Conservation (phyloP, 2,329 filamentous ascomycete species). For the Sporothrix brasiliensis region DNA sequence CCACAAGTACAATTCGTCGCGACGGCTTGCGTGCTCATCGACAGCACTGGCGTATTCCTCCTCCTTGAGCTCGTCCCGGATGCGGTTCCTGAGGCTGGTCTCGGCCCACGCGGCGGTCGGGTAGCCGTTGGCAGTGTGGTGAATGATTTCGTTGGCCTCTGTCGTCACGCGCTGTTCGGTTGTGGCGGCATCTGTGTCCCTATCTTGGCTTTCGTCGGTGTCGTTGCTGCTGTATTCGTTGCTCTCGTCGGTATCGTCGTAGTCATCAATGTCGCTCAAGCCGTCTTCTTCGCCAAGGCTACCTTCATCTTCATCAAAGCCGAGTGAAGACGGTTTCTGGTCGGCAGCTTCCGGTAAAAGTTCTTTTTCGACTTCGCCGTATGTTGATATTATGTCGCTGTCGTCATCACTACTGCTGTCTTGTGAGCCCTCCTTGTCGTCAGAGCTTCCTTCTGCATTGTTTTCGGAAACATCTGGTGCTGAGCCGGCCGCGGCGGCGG, state of each 20-base stretch:
- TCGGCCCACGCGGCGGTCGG: slow-evolving; percentile 41
- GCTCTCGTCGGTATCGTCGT: slow-evolving; percentile 23
- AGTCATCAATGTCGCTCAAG: slow-evolving; percentile 11
- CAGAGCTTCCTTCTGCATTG: background rate
- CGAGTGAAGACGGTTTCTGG: background rate
- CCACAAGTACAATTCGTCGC: slow-evolving; percentile 54
- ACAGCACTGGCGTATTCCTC: slow-evolving; percentile 50
- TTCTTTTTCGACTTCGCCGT: slow-evolving; percentile 4
- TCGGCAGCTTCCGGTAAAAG: background rate
- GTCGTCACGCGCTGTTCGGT: slow-evolving; percentile 27
- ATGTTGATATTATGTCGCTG: slow-evolving; percentile 14
- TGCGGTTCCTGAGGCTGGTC: slow-evolving; percentile 44
- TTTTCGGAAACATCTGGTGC: background rate
- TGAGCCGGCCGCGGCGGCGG: no score
- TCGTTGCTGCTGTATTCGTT: slow-evolving; percentile 17
- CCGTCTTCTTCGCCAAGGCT: background rate
- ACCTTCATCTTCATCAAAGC: background rate
- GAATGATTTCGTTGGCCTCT: slow-evolving; percentile 50
- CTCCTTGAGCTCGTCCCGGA: slow-evolving; percentile 48
- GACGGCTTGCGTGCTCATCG: slow-evolving; percentile 47
- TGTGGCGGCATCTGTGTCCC: background rate
- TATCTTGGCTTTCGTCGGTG: slow-evolving; percentile 33
- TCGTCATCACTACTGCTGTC: slow-evolving; percentile 3
- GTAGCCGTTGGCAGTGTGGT: slow-evolving; percentile 48
- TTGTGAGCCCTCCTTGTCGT: background rate